Evolutionary conservation across 2,329 filamentous ascomycete genomes (phyloP), one percentile per base, ranked within the genome.

Genomic region (Apiospora marii): DNA sequence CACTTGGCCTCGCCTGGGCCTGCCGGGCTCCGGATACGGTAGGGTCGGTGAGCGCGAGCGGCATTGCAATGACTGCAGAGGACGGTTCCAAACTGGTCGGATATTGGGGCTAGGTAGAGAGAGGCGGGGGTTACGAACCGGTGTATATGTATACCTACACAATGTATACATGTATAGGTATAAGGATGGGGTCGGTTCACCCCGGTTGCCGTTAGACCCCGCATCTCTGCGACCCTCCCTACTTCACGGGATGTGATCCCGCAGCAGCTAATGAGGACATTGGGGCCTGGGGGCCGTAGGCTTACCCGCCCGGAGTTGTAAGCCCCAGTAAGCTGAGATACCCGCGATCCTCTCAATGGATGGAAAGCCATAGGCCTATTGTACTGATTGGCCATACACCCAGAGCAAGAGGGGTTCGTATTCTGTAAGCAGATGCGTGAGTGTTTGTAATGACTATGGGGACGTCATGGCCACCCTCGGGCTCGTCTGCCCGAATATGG

Each of bases 21-120:
- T 73, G 75, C 51, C 51, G 51, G 51, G 7, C 51, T 58, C 51
- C 51, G 51, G 34, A 34, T 6, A 58, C 22, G 27, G 27, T 27
- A 58, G 53, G 53, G 13, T 34, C 53, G 53, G 16, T 34, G 30
- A n/a, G 30, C 3, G 10, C 27, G 7, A n/a, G 30, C 30, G 30
- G 30, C 30, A 34, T 8, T 4, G 8, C 30, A 22, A 6, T 27
- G 10, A 1, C 30, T 61, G 30, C 30, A 61, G 34, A 22, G 58
- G 13, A 22, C 58, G 27, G 48, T 22, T 10, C 14, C 24, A 13
- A 30, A 30, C 6, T 7, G 10, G 13, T 3, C 51, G 14, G 8
- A 34, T n/a, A 58, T 58, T 58, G 53, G 27, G 6, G 12, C 27
- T 14, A 34, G 24, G 13, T 61, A 61, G 27, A 6, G 27, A 53